Evolutionary conservation across 805 yeast genomes (phyloP).

Genomic region (Hanseniaspora pseudoguilliermondii): DNA sequence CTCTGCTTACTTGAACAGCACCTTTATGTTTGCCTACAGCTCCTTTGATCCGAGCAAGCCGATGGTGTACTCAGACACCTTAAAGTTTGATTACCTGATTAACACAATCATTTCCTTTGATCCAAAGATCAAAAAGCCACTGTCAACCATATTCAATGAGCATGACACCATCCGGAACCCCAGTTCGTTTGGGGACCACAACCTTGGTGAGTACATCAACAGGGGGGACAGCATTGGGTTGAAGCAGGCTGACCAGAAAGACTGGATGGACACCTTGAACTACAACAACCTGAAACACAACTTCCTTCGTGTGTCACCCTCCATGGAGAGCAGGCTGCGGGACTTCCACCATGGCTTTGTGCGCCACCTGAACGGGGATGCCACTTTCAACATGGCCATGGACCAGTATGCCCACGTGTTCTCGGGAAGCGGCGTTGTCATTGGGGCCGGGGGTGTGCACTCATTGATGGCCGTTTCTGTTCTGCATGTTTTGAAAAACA

Average conservation of each 20-base stretch:
- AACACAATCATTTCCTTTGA: not conserved
- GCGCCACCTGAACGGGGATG: not conserved
- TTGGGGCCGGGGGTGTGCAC: constrained; percentile 70
- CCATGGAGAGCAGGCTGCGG: not conserved
- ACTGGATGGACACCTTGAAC: not conserved
- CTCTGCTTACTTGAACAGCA: not conserved
- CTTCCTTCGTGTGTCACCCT: not conserved
- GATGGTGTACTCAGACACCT: not conserved
- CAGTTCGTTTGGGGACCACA: not conserved
- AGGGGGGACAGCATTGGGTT: not conserved
- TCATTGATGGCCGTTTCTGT: constrained; percentile 59
- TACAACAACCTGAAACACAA: not conserved
- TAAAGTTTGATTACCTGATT: not conserved
- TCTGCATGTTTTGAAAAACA: constrained; percentile 45
- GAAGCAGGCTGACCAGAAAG: not conserved
- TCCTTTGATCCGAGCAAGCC: not conserved
- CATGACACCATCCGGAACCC: not conserved
- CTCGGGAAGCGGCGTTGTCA: constrained; percentile 38
- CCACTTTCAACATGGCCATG: not conserved
- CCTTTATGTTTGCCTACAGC: no score
- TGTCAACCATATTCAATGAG: not conserved
- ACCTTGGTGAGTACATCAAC: not conserved
- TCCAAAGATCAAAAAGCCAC: not conserved
- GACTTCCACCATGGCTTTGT: not conserved
- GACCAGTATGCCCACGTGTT: not conserved